Percentiles rank a stretch among this genome's conserved stretches.
Conservation (phyloP, 192 early-diverging fungal genomes). For the Blastocladiella britannica region DNA sequence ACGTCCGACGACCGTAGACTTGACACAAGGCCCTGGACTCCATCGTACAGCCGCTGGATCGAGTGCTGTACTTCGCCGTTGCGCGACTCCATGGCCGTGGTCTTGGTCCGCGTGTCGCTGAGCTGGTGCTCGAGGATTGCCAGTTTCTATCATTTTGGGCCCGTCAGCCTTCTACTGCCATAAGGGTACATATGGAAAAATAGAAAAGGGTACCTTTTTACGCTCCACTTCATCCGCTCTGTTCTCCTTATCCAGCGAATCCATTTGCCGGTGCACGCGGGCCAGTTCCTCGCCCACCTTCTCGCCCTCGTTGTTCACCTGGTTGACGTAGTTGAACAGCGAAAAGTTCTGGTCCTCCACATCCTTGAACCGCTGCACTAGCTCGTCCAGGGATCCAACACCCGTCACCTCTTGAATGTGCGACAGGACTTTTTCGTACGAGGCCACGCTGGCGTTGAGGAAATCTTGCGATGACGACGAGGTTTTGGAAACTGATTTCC, state of each 20-base stretch:
- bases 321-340: conserved; percentile 45
- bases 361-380: conserved; percentile 30
- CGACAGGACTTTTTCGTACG: conserved; percentile 25
- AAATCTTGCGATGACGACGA: conserved; percentile 23
- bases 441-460: conserved; percentile 20
- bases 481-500: conserved; percentile 1
- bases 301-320: conserved; percentile 40
- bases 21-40: background rate
- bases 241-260: conserved; percentile 17
- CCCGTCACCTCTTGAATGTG: conserved; percentile 35
- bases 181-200: no score
- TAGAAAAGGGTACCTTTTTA: conserved; percentile 10
- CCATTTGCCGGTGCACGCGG: conserved; percentile 22
- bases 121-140: background rate
- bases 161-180: no score
- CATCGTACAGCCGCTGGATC: background rate
- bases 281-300: conserved; percentile 31
- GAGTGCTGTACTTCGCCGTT: background rate
- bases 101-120: background rate
- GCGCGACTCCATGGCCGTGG: background rate
- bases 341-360: conserved; percentile 42
- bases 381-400: conserved; percentile 23
- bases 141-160: no score
- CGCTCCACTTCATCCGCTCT: conserved; percentile 21
- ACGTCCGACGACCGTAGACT: background rate